These are phyloP conservation scores for Suhomyces tanzawaensis DNA, from an alignment of 805 yeast species.

Conservation along the genomic window DNA sequence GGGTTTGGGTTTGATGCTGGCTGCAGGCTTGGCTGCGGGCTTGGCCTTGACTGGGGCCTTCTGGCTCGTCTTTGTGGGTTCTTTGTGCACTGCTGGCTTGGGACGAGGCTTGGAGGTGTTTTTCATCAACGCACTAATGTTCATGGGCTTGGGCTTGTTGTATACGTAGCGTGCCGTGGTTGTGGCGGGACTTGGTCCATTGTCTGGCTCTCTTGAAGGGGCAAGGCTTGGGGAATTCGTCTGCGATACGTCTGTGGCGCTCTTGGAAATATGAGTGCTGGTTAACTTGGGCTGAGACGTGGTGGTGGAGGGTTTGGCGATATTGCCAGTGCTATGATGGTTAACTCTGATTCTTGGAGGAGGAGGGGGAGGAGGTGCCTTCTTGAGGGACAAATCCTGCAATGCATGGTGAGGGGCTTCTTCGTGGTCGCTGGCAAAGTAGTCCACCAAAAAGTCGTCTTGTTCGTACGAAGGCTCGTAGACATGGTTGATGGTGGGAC, in stretches of 20 bases:
- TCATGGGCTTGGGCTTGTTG: constrained; percentile 39
- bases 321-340: not conserved
- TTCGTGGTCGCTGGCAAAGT: constrained; percentile 4
- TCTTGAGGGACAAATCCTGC: constrained; percentile 23
- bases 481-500: constrained; percentile 13
- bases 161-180: constrained; percentile 25
- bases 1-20: constrained; percentile 2
- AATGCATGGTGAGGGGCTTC: constrained; percentile 14
- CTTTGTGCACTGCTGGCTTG: constrained; percentile 5
- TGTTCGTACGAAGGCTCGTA: not conserved
- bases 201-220: constrained; percentile 9
- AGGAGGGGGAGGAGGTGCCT: constrained; percentile 13
- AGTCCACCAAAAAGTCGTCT: constrained; percentile 8
- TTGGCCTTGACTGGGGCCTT: not conserved
- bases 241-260: constrained; percentile 1
- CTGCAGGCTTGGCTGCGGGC: constrained; percentile 4
- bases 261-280: constrained; percentile 1
- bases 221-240: no score
- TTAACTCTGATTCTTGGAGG: no score
- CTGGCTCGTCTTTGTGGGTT: constrained; percentile 8
- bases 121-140: constrained; percentile 34
- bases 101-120: constrained; percentile 9
- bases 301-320: not conserved
- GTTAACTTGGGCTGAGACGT: not conserved
- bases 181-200: constrained; percentile 20